A percentile compares a stretch with the other conserved stretches of the same genome.
These are phyloP conservation scores for Haplosporangium sp. DNA, from an alignment of 371 early-diverging fungal genomes.

Conservation along the genomic window DNA sequence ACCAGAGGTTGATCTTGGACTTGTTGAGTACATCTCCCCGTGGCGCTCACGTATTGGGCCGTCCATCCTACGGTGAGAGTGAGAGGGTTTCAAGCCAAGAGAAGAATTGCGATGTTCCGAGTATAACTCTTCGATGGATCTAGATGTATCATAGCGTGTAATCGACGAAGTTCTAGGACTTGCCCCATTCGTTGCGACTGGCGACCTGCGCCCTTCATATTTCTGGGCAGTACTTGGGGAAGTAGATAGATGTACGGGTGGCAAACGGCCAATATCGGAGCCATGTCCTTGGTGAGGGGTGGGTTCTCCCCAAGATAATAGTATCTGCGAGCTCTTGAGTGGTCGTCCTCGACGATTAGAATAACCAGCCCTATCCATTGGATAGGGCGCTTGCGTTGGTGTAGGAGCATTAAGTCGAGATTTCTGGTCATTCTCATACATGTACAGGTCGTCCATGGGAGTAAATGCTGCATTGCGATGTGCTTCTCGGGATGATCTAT, in stretches of 20 bases:
- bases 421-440: constrained; percentile 2
- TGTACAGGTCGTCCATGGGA: constrained; percentile 3
- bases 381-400: neutral
- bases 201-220: neutral
- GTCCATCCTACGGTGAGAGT: neutral
- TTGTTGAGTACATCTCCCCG: neutral
- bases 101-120: neutral
- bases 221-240: neutral
- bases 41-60: neutral
- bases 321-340: neutral
- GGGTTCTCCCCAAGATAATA: neutral
- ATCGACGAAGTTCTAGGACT: neutral
- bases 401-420: neutral
- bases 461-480: neutral
- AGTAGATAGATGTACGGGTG: neutral
- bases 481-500: too few species aligned
- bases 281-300: neutral
- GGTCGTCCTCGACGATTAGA: neutral
- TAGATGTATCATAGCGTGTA: neutral
- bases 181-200: neutral
- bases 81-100: neutral
- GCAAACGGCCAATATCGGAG: neutral
- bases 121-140: neutral
- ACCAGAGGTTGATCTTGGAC: neutral
- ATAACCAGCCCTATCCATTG: neutral